Percentiles rank a stretch among this genome's conserved stretches.
Conservation (phyloP, 495 filamentous ascomycete species). For the Penicillium turbatum region DNA sequence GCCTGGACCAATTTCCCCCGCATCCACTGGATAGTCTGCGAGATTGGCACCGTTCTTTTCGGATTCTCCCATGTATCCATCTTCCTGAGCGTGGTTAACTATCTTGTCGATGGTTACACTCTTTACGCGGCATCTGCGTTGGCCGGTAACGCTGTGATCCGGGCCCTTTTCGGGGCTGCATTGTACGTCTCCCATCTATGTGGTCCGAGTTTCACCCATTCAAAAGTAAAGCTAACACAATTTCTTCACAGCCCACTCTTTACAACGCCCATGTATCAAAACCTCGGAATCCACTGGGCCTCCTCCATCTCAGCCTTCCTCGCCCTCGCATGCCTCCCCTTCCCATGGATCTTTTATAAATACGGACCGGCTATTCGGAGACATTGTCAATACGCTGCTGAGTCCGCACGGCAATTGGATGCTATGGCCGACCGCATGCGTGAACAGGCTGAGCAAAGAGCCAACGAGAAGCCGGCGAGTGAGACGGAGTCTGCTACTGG, state of each 20-base stretch:
- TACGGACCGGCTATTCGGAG: slow-evolving; percentile 57
- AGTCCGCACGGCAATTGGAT: slow-evolving; percentile 16
- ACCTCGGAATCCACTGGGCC: slow-evolving; percentile 68
- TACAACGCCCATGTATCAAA: slow-evolving; percentile 60
- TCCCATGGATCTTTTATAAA: slow-evolving; percentile 63
- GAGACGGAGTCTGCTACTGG: no score
- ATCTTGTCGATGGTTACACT: slow-evolving; percentile 62
- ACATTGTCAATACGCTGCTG: slow-evolving; percentile 60
- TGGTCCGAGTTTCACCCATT: neutral
- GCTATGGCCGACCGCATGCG: no score
- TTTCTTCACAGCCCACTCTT: slow-evolving; percentile 51
- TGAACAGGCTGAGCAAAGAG: no score
- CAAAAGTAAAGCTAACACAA: slow-evolving; percentile 1
- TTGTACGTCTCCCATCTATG: slow-evolving; percentile 7
- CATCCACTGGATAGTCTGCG: slow-evolving; percentile 52
- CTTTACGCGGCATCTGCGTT: slow-evolving; percentile 59
- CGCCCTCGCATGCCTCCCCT: slow-evolving; percentile 60
- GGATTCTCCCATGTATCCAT: slow-evolving; percentile 37
- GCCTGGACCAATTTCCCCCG: slow-evolving; percentile 51
- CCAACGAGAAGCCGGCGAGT: no score
- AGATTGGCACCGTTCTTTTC: slow-evolving; percentile 46
- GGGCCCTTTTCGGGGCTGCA: slow-evolving; percentile 41
- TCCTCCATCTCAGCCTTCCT: slow-evolving; percentile 64
- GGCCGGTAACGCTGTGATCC: slow-evolving; percentile 60
- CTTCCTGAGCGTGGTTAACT: slow-evolving; percentile 45